A percentile compares a stretch with the other conserved stretches of the same genome.
These are phyloP conservation scores for Moniliella sp. DNA, from an alignment of 1,284 basidiomycete genomes.

Conservation along the genomic window DNA sequence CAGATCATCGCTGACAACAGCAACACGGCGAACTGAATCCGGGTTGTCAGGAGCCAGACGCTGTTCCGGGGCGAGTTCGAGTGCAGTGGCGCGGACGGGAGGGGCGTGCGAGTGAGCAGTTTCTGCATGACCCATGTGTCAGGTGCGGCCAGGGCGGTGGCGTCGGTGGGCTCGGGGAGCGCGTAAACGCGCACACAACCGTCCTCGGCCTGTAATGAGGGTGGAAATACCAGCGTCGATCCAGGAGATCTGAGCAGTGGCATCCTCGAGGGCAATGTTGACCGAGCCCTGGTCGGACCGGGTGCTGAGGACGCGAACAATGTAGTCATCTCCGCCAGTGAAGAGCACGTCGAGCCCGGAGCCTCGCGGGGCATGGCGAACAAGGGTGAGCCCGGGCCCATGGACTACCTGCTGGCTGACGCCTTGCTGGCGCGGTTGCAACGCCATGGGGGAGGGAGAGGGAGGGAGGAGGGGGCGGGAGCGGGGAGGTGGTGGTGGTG, in stretches of 20 bases:
- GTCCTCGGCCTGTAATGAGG: conserved; percentile 43
- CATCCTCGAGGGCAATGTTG: conserved; percentile 47
- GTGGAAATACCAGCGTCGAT: conserved; percentile 47
- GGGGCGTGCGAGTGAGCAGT: conserved; percentile 15
- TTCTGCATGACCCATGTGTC: conserved; percentile 5
- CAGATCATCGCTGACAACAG: conserved; percentile 45
- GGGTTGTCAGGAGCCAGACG: no score
- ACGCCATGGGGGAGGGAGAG: not conserved
- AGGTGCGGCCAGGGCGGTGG: conserved; percentile 38
- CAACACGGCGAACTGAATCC: conserved; percentile 5
- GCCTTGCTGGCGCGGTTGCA: not conserved
- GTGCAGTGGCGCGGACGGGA: conserved; percentile 54
- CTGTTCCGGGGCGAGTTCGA: conserved; percentile 68
- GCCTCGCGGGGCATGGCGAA: conserved; percentile 6
- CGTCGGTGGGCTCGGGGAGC: conserved; percentile 34
- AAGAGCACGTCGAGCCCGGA: conserved; percentile 39
- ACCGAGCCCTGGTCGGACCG: not conserved
- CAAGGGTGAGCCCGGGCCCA: conserved; percentile 9
- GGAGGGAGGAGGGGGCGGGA: not conserved
- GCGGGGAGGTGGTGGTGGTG: not conserved
- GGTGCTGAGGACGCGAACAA: conserved; percentile 60
- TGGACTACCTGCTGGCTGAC: conserved; percentile 6
- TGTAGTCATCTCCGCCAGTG: conserved; percentile 55
- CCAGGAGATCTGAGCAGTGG: conserved; percentile 51
- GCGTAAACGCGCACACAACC: conserved; percentile 22